phyloP scores from a whole-genome alignment of 306 rosid species.

The Arachis stenosperma region DNA sequence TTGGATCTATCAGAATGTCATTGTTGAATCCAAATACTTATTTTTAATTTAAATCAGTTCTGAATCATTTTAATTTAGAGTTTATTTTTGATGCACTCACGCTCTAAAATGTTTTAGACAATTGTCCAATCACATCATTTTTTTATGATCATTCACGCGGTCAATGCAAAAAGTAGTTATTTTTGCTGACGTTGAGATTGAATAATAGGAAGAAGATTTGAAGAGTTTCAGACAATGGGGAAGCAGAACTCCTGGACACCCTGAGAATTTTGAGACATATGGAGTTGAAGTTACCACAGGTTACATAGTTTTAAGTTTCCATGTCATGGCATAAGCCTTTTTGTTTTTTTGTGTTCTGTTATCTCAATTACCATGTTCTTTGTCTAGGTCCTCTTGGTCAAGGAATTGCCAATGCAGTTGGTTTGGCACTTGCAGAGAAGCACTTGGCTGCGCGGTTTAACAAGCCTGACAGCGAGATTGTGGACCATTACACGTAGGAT shows the following conservation, averaged over 20 bases:
- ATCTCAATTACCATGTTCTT: conserved; percentile 23
- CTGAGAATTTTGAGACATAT: conserved; percentile 93
- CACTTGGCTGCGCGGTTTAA: conserved; percentile 96
- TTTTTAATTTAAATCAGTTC: no score
- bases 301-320: conserved; percentile 25
- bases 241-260: conserved; percentile 98
- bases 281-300: conserved; percentile 99
- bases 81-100: no score
- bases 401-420: conserved; percentile 97
- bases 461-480: conserved; percentile 89
- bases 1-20: not conserved
- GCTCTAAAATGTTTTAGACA: no score
- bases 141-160: no score
- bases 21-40: not conserved
- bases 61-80: no score
- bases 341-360: conserved; percentile 31
- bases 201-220: conserved; percentile 83
- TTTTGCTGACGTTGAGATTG: conserved; percentile 26
- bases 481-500: conserved; percentile 93
- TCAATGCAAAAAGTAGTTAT: not conserved
- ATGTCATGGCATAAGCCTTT: not conserved
- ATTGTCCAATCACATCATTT: no score
- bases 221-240: conserved; percentile 87
- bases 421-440: conserved; percentile 95
- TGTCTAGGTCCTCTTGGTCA: conserved; percentile 94